phyloP scores from a whole-genome alignment of 495 filamentous ascomycete species.

The Penicillium riverlandense region DNA sequence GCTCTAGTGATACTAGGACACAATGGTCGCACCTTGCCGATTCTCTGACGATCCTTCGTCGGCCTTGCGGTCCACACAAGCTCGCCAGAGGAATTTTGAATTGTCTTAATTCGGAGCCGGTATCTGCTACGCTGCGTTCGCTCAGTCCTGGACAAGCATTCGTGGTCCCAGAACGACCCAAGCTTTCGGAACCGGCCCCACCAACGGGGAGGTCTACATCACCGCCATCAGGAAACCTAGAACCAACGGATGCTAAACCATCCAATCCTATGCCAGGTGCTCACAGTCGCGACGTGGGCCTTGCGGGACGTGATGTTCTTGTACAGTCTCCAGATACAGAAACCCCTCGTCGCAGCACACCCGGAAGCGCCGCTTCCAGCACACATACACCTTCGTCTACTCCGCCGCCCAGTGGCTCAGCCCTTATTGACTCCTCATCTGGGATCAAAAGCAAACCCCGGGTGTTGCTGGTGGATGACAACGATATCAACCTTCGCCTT shows the following conservation, averaged over 20 bases:
- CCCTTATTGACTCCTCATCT: neutral
- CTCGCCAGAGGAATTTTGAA: conserved; percentile 46
- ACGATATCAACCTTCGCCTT: conserved; percentile 64
- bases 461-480: conserved; percentile 68
- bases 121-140: neutral
- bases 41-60: conserved; percentile 39
- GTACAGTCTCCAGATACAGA: too few species aligned
- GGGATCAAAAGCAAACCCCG: conserved; percentile 1
- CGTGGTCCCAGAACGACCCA: neutral
- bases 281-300: too few species aligned
- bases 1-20: conserved; percentile 18
- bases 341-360: too few species aligned
- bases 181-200: too few species aligned
- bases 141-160: neutral
- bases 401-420: conserved; percentile 1
- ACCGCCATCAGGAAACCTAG: too few species aligned
- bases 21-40: conserved; percentile 27
- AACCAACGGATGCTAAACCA: too few species aligned
- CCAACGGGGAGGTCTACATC: too few species aligned
- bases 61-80: conserved; percentile 58
- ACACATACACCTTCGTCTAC: neutral
- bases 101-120: conserved; percentile 16
- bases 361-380: too few species aligned
- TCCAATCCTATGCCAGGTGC: too few species aligned
- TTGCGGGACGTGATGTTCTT: too few species aligned